These are phyloP conservation scores for Apophysomyces sp. DNA, from an alignment of 371 early-diverging fungal genomes.

Conservation along the genomic window DNA sequence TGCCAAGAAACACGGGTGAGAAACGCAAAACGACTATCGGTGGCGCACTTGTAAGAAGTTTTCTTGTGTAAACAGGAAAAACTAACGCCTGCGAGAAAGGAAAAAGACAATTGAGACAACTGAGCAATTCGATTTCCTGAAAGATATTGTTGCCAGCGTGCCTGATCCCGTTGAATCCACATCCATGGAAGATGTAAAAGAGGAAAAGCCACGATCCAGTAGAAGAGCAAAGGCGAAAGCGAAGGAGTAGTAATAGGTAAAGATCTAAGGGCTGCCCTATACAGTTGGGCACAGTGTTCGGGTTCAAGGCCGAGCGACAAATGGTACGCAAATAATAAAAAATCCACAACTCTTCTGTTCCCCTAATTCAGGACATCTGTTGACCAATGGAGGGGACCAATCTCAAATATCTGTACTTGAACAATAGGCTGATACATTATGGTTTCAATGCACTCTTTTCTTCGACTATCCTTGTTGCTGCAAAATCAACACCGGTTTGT, in stretches of 20 bases:
- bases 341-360: no score
- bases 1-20: constrained; percentile 79
- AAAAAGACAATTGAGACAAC: constrained; percentile 78
- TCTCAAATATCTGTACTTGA: no score
- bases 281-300: not conserved
- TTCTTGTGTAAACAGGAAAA: not conserved
- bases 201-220: constrained; percentile 21
- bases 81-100: constrained; percentile 33
- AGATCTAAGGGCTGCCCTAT: not conserved
- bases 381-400: no score
- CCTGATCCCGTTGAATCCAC: constrained; percentile 68
- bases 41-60: constrained; percentile 77
- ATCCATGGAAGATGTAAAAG: constrained; percentile 8
- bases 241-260: not conserved
- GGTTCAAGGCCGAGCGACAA: not conserved
- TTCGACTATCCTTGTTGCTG: no score
- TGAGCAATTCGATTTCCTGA: not conserved
- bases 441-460: no score
- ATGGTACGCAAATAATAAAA: no score
- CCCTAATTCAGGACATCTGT: no score
- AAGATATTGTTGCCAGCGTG: constrained; percentile 52
- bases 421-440: no score
- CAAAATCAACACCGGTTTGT: no score
- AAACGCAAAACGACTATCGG: constrained; percentile 80
- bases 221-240: constrained; percentile 18